Evolutionary conservation across 345 rosid genomes (phyloP), one percentile per base, ranked within the genome.

Genomic region (Euphorbia lathyris): DNA sequence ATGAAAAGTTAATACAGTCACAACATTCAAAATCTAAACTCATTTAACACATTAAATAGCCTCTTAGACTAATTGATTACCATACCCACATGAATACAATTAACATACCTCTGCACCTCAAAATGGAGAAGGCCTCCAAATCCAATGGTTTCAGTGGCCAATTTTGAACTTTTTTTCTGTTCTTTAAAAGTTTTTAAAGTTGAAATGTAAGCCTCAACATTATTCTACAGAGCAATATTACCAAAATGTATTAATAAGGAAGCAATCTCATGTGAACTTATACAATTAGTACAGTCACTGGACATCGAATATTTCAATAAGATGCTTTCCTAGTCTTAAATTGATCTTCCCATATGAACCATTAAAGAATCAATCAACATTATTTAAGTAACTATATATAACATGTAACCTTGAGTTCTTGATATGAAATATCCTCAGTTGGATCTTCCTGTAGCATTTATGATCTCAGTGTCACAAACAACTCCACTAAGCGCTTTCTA

Each of bases 321-420:
- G 36, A 32, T 14, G 26, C 17, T 9, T 9, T 9, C 14, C 12
- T 13, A 48, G 19, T 19, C 53, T 11, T 6, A 19, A 10, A 19
- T 36, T 34, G 10, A 38, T 9, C 40, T 62, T 38, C 30, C 4
- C 29, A 40, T 20, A 47, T 9, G 7, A 13, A 22, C 5, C 19
- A 40, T 7, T 20, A 22, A 63, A 22, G 19, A 23, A 22, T 42
- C 48, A 13, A 32, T 11, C 48, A 42, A 62, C 5, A 58, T 58
- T 29, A 9, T 16, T 10, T 16, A 14, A 27, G 38, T 26, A 57
- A 29, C 22, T 5, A 48, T 26, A 26, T 14, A 34, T 34, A 42
- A 48, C n/a, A 27, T 57, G 61, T 65, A 71, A 94, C 98, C 98
- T 95, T 92, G 82, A 86, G 82, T 59, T 87, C 96, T 74, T 85